phyloP scores from a whole-genome alignment of 2,329 filamentous ascomycete genomes.

The Metarhizium album region DNA sequence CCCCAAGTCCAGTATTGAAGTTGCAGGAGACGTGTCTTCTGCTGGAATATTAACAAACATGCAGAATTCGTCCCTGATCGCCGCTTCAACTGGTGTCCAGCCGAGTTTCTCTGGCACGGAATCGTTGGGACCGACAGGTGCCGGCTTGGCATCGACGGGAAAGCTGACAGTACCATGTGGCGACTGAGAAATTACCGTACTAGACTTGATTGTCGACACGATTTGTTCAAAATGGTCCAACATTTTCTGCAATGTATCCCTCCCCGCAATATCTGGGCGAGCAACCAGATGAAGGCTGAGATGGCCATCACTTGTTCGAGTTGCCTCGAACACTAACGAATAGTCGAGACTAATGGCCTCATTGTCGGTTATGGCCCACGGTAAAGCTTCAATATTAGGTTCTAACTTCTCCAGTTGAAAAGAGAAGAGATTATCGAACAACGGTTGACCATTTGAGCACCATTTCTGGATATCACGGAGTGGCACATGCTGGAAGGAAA shows the following conservation, averaged over 20 bases:
- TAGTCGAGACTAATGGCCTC: constrained; percentile 48
- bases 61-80: constrained; percentile 53
- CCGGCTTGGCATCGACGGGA: neutral
- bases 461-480: constrained; percentile 74
- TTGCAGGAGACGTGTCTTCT: constrained; percentile 41
- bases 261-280: constrained; percentile 30
- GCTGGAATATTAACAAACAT: constrained; percentile 43
- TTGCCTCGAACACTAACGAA: constrained; percentile 66
- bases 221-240: constrained; percentile 28
- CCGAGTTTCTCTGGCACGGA: neutral
- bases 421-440: constrained; percentile 77
- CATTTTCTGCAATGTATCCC: constrained; percentile 19
- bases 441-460: constrained; percentile 45
- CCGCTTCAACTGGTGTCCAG: constrained; percentile 27
- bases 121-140: neutral
- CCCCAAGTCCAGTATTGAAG: constrained; percentile 69
- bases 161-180: neutral
- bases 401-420: constrained; percentile 50
- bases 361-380: constrained; percentile 47
- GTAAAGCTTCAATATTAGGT: constrained; percentile 14
- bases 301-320: constrained; percentile 34
- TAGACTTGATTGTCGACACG: constrained; percentile 6
- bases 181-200: constrained; percentile 3
- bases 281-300: constrained; percentile 51
- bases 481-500: constrained; percentile 63